Conservation (phyloP, 768 basidiomycete genomes). For the Lactarius sanguifluus region DNA sequence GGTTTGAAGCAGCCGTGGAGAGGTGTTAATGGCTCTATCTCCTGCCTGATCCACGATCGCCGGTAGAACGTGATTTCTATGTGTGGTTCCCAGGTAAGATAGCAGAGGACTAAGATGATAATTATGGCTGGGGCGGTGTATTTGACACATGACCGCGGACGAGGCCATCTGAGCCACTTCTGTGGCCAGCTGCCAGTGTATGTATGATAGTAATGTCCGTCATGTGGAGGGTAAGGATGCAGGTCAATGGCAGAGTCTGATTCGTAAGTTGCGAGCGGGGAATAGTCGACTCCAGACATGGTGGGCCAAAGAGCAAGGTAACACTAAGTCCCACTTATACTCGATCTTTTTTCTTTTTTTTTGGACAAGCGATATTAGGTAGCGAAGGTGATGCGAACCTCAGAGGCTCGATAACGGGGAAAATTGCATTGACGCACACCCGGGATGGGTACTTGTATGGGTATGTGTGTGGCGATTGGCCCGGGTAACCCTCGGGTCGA, state of each 20-base stretch:
- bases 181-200: slow-evolving; percentile 7
- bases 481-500: too few species aligned
- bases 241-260: slow-evolving; percentile 2
- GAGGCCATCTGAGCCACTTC: background rate
- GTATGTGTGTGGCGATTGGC: too few species aligned
- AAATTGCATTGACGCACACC: too few species aligned
- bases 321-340: background rate
- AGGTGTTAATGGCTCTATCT: slow-evolving; percentile 64
- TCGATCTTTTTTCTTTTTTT: too few species aligned
- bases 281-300: slow-evolving; percentile 11
- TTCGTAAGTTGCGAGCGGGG: slow-evolving; percentile 6
- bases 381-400: too few species aligned
- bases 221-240: slow-evolving; percentile 12
- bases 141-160: slow-evolving; percentile 14
- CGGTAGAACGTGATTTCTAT: slow-evolving; percentile 81
- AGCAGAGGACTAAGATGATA: slow-evolving; percentile 26
- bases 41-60: slow-evolving; percentile 68
- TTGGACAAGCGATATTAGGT: too few species aligned
- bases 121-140: slow-evolving; percentile 30
- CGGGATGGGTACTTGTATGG: too few species aligned
- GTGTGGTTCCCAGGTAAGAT: slow-evolving; percentile 66
- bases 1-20: slow-evolving; percentile 76
- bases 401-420: too few species aligned
- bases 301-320: background rate
- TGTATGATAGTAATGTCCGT: background rate